phyloP scores from a whole-genome alignment of 2,329 filamentous ascomycete species.

The Aspergillus ibericus region DNA sequence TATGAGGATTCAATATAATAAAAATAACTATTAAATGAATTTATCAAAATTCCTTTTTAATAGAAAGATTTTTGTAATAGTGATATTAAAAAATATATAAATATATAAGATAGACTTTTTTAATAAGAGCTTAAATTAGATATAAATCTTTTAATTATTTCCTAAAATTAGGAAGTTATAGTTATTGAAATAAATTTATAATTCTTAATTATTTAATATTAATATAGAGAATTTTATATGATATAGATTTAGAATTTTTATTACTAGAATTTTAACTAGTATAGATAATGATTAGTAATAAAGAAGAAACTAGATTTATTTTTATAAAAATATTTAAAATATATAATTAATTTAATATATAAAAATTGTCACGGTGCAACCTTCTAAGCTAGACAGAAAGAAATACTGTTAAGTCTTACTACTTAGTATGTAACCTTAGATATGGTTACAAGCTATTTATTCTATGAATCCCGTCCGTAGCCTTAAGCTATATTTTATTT shows the following conservation, averaged over 20 bases:
- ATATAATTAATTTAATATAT: too few relatives aligned
- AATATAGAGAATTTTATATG: not conserved
- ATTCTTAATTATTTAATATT: not conserved
- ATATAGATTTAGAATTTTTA: not conserved
- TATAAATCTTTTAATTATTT: not conserved
- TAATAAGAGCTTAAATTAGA: not conserved
- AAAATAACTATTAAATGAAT: not conserved
- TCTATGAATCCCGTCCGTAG: too few relatives aligned
- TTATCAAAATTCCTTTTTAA: not conserved
- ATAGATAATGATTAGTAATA: not conserved
- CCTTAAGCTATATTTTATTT: too few relatives aligned
- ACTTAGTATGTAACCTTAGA: too few relatives aligned
- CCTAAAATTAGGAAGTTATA: not conserved
- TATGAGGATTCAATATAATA: not conserved
- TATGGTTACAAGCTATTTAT: too few relatives aligned
- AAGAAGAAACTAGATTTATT: too few relatives aligned
- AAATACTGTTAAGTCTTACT: too few relatives aligned
- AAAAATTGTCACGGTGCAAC: too few relatives aligned
- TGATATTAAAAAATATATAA: not conserved
- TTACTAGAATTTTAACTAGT: too few relatives aligned
- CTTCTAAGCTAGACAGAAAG: too few relatives aligned
- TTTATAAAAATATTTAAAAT: too few relatives aligned
- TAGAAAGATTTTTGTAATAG: not conserved
- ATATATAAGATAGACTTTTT: not conserved
- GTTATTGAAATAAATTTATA: not conserved